Percentiles rank a stretch among this genome's conserved stretches.
Evolutionary conservation across 768 basidiomycete species (phyloP).

Genomic region (Trametes coccinea): DNA sequence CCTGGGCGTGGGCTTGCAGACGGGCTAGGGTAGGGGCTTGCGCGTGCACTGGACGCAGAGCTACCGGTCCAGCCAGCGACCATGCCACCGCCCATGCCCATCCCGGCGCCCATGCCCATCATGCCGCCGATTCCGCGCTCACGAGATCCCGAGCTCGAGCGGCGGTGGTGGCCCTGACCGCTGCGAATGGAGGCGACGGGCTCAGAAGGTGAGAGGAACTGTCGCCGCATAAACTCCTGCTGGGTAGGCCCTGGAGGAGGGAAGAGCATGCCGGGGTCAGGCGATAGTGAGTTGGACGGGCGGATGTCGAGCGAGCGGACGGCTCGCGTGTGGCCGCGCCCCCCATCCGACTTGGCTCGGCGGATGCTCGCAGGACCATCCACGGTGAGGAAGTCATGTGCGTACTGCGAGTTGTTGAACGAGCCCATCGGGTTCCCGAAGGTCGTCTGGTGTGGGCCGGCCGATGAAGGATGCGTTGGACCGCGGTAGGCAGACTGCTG

Average conservation of each 20-base stretch:
- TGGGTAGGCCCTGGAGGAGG: constrained; percentile 37
- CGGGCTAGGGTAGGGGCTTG: constrained; percentile 69
- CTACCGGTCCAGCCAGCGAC: constrained; percentile 25
- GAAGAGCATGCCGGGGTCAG: constrained; percentile 21
- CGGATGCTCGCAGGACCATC: constrained; percentile 42
- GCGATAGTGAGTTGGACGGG: constrained; percentile 34
- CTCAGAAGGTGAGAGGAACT: constrained; percentile 46
- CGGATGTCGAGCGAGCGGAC: constrained; percentile 66
- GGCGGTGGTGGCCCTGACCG: constrained; percentile 39
- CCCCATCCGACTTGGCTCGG: constrained; percentile 51
- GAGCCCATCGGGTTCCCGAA: constrained; percentile 23
- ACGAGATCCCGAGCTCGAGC: constrained; percentile 43
- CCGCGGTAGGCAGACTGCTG: constrained; percentile 6
- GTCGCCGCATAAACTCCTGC: constrained; percentile 43
- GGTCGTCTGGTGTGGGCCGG: constrained; percentile 28
- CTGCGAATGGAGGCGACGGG: constrained; percentile 37
- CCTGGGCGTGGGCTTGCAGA: constrained; percentile 60
- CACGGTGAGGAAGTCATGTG: constrained; percentile 36
- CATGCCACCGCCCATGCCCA: constrained; percentile 17
- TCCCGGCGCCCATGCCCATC: constrained; percentile 17
- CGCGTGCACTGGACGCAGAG: constrained; percentile 35
- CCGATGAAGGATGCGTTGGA: constrained; percentile 27
- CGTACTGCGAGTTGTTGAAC: constrained; percentile 15
- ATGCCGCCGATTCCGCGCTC: constrained; percentile 29
- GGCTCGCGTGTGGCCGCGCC: constrained; percentile 46